These are phyloP conservation scores for Citrus maxima DNA, from an alignment of 345 rosid genomes.

Conservation along the genomic window DNA sequence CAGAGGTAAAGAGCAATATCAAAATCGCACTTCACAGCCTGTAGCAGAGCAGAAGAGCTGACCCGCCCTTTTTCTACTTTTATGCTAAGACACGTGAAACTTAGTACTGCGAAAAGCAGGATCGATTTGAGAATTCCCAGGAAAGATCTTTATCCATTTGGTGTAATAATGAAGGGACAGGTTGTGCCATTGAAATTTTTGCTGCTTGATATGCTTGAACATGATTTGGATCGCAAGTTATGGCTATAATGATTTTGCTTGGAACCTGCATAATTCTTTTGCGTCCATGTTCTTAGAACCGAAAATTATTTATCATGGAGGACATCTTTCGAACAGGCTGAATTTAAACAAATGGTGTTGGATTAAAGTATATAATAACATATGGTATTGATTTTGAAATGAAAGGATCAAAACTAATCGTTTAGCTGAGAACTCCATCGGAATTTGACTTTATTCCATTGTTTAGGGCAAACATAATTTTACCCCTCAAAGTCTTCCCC, in stretches of 20 bases:
- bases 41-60: background rate
- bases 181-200: background rate
- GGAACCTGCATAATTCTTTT: slow-evolving; percentile 1
- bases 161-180: background rate
- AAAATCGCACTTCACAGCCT: slow-evolving; percentile 20
- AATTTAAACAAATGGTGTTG: no score
- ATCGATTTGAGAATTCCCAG: background rate
- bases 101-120: background rate
- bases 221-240: slow-evolving; percentile 14
- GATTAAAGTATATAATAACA: no score
- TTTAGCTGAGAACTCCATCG: no score
- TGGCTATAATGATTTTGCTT: slow-evolving; percentile 15
- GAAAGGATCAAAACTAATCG: no score
- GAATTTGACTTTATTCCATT: no score
- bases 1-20: background rate
- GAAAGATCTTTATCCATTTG: background rate
- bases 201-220: background rate
- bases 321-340: background rate
- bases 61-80: background rate
- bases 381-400: no score
- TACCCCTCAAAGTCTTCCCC: no score
- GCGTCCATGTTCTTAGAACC: slow-evolving; percentile 1
- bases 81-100: background rate
- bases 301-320: no score
- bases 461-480: no score